Base-by-base conservation (phyloP, 495 filamentous ascomycete genomes). In the Penicillium manginii region DNA sequence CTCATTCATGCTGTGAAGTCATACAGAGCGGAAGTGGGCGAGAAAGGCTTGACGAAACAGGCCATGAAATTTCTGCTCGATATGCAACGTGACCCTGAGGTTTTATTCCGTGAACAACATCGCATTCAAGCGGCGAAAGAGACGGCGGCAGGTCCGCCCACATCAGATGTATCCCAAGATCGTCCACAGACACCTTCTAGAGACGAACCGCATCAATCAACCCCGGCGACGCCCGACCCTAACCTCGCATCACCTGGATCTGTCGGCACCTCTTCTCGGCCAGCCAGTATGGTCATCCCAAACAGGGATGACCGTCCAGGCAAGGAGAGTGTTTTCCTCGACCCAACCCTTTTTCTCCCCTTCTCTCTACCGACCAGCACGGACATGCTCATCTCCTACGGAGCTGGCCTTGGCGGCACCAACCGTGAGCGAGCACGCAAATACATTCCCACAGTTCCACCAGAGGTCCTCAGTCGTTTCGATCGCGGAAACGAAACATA, bases 311-410 rank as follows among this genome's bases (percentile, higher is more conserved):
- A 75, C 33, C 73, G 73, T n/a, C 68, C 70, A n/a, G 63, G 67
- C 6, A 57, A 93, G 11, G 72, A 70, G 46, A 67, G 60, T 5
- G 63, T 97, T 26, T 84, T 97, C 37, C 75, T 98, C 23, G 92
- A 98, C 67, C 91, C 93, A 17, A 88, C 92, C 11, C 78, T 96
- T 39, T 97, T 96, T 84, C 83, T 99, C 23, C 96, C 96, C 1
- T 99, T 99, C 70, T 88, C 88, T 32, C 79, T 99, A 19, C 94
- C 94, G 1, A 96, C 94, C 5, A 96, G 92, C 57, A 97, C 93
- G 15, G 94, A 98, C 70, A 98, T 99, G 94, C 80, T 97, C 59
- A 82, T 99, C 37, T 92, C 85, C 61, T 99, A 94, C 65, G 94
- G 94, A 9, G 93, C 96, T 26, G 94, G 94, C 12, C 91, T 97